Conservation (phyloP, 257 asterid genomes). For the Nicotiana undulata region DNA sequence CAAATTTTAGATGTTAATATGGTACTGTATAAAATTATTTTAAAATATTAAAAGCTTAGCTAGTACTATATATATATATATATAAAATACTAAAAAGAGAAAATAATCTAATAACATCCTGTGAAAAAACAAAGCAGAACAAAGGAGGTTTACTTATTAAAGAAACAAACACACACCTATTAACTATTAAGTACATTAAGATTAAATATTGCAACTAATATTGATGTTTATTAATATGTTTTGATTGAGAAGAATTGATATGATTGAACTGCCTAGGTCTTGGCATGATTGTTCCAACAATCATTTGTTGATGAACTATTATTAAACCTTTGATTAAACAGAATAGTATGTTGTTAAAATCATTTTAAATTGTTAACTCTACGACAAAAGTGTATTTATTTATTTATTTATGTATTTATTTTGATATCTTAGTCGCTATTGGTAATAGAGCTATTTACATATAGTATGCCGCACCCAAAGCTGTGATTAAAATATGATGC, state of each 20-base stretch:
- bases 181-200: not conserved
- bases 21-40: not conserved
- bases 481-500: not conserved
- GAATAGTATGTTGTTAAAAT: slow-evolving; percentile 5
- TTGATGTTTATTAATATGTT: not conserved
- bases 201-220: not conserved
- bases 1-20: not conserved
- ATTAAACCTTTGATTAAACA: not conserved
- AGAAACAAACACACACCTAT: not conserved
- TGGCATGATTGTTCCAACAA: slow-evolving; percentile 17
- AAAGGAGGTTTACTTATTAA: not conserved
- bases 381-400: slow-evolving; percentile 9
- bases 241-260: slow-evolving; percentile 10
- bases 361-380: slow-evolving; percentile 11
- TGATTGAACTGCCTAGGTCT: slow-evolving; percentile 15
- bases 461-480: not conserved
- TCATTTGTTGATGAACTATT: slow-evolving; percentile 15
- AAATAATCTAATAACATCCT: not conserved
- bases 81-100: not conserved
- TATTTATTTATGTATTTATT: slow-evolving; percentile 6
- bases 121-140: too few relatives aligned
- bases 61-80: not conserved
- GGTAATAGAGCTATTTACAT: slow-evolving; percentile 1
- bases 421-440: slow-evolving; percentile 10
- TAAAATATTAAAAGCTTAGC: not conserved